phyloP scores from a whole-genome alignment of 2,329 filamentous ascomycete species.

The Trichophyton rubrum region DNA sequence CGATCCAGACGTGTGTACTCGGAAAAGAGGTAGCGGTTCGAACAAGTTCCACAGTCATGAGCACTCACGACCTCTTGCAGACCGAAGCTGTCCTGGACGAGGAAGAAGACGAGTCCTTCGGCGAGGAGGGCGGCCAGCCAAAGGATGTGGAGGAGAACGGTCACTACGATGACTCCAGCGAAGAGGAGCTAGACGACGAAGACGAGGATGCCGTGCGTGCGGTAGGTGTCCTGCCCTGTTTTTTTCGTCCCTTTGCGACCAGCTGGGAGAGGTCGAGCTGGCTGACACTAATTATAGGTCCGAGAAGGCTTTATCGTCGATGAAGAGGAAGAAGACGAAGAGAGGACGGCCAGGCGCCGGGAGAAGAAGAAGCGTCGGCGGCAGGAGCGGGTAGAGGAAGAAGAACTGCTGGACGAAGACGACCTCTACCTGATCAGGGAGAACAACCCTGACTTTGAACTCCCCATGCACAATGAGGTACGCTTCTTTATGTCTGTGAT shows the following conservation, averaged over 20 bases:
- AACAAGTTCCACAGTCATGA: constrained; percentile 34
- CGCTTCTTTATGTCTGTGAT: neutral
- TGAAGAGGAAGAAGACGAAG: constrained; percentile 71
- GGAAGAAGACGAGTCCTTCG: constrained; percentile 67
- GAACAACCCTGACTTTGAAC: constrained; percentile 57
- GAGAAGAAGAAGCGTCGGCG: constrained; percentile 66
- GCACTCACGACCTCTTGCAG: constrained; percentile 58
- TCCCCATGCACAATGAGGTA: constrained; percentile 58
- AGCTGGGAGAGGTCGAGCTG: no score
- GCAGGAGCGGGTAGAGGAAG: constrained; percentile 68
- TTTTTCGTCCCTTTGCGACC: neutral
- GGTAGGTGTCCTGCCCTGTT: constrained; percentile 38
- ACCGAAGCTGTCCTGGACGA: constrained; percentile 78
- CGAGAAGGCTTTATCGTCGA: constrained; percentile 94
- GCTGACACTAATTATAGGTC: constrained; percentile 46
- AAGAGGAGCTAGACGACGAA: constrained; percentile 86
- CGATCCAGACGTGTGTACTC: neutral
- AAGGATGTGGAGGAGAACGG: constrained; percentile 32
- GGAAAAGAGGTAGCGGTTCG: neutral
- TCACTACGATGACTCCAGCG: constrained; percentile 67
- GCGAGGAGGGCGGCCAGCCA: constrained; percentile 56
- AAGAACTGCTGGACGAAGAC: constrained; percentile 78
- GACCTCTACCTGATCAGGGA: constrained; percentile 92
- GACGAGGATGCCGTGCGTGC: constrained; percentile 72
- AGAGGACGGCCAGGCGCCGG: constrained; percentile 45